phyloP scores from a whole-genome alignment of 1,284 basidiomycete species.

The Peniophora sp. region DNA sequence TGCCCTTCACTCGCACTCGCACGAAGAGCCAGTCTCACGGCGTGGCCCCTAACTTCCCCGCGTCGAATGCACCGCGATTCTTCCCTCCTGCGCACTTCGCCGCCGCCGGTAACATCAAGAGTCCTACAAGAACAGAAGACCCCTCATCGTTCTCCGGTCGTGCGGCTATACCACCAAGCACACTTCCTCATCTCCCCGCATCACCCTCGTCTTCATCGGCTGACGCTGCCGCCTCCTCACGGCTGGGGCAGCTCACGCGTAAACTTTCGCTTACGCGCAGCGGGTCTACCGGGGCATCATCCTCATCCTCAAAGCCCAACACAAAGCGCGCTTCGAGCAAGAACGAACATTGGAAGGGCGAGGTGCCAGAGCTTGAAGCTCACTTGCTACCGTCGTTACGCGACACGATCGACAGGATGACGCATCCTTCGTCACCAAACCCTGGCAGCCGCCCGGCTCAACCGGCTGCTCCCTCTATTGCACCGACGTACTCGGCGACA shows the following conservation, averaged over 20 bases:
- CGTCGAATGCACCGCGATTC: constrained; percentile 28
- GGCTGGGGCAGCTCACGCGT: neutral
- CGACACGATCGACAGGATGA: constrained; percentile 69
- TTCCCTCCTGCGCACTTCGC: constrained; percentile 61
- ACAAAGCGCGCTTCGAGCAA: constrained; percentile 14
- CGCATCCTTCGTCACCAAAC: constrained; percentile 18
- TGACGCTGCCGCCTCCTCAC: neutral
- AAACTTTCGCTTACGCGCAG: constrained; percentile 9
- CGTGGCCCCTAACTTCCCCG: constrained; percentile 17
- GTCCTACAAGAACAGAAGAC: constrained; percentile 12
- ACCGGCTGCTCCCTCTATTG: too few relatives aligned
- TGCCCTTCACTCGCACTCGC: constrained; percentile 11
- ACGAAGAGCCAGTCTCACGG: constrained; percentile 20
- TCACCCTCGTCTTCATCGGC: neutral
- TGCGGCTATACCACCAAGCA: neutral
- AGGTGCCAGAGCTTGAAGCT: constrained; percentile 50
- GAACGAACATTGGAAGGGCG: constrained; percentile 32
- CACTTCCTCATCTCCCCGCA: neutral
- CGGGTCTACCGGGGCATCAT: constrained; percentile 9
- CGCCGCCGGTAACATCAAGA: constrained; percentile 42
- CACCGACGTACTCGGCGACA: too few relatives aligned
- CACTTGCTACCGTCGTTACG: constrained; percentile 58
- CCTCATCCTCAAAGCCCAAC: constrained; percentile 15
- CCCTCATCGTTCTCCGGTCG: neutral
- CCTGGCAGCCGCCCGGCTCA: too few relatives aligned